Percentiles rank a stretch among this genome's conserved stretches.
Evolutionary conservation across 225 moss, liverwort and hornwort species (phyloP).

Genomic region (Pseudisothecium myosuroides): DNA sequence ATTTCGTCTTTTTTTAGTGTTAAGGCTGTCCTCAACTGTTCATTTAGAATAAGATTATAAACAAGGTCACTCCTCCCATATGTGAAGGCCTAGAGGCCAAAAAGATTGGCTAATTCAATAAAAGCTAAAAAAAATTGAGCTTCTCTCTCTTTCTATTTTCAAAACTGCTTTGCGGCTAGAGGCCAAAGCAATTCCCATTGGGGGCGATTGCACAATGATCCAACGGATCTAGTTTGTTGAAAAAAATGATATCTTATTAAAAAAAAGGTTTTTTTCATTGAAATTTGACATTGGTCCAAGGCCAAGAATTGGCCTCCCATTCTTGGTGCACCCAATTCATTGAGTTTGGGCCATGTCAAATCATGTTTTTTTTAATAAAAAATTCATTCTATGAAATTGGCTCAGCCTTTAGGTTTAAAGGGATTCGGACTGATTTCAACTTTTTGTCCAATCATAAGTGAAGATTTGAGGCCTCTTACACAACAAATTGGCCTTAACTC

Average conservation of each 20-base stretch:
- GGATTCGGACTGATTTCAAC: too few species aligned
- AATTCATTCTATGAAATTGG: neutral
- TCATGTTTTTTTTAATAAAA: too few species aligned
- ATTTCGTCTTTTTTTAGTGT: neutral
- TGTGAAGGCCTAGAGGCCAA: neutral
- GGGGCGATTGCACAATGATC: neutral
- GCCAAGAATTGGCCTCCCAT: too few species aligned
- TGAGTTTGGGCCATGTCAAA: neutral
- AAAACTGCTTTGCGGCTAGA: fast-evolving
- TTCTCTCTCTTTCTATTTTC: neutral
- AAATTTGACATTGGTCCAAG: neutral
- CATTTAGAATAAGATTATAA: too few species aligned
- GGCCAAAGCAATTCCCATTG: fast-evolving
- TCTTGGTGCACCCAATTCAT: neutral
- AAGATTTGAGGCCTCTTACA: too few species aligned
- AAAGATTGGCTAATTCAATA: fast-evolving
- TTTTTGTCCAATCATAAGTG: too few species aligned
- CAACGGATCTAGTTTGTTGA: fast-evolving
- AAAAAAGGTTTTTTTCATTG: too few species aligned
- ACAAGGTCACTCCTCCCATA: neutral
- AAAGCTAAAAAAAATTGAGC: neutral
- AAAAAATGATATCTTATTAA: neutral
- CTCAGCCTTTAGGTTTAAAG: neutral
- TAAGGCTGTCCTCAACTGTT: neutral
- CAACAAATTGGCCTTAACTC: too few species aligned